phyloP scores from a whole-genome alignment of 192 early-diverging fungal genomes.

The Diversispora epigaea region DNA sequence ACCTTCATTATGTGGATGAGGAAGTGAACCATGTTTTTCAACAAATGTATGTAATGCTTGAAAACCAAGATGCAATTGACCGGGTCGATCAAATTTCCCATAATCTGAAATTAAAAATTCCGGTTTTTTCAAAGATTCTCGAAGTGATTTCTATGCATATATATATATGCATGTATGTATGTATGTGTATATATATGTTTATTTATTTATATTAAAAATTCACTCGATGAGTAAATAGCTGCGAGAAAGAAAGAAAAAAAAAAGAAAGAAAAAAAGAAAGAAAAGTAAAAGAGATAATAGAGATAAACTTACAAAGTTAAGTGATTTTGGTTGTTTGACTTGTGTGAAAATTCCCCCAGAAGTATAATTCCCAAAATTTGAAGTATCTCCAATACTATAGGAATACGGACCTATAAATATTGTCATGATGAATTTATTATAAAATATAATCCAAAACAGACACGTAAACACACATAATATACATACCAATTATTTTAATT shows the following conservation, averaged over 20 bases:
- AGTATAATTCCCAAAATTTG: slow-evolving; percentile 67
- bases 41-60: slow-evolving; percentile 87
- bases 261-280: too few relatives aligned
- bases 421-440: background rate
- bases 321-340: slow-evolving; percentile 88
- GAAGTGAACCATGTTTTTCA: slow-evolving; percentile 66
- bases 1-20: slow-evolving; percentile 80
- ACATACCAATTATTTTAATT: slow-evolving; percentile 74
- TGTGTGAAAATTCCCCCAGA: slow-evolving; percentile 92
- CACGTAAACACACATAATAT: background rate
- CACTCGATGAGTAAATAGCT: background rate
- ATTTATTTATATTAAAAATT: background rate
- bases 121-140: slow-evolving; percentile 74
- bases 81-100: slow-evolving; percentile 97
- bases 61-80: slow-evolving; percentile 89
- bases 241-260: too few relatives aligned
- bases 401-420: slow-evolving; percentile 81
- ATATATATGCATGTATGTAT: background rate
- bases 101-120: slow-evolving; percentile 90
- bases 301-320: slow-evolving; percentile 69
- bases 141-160: slow-evolving; percentile 61
- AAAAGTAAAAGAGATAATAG: too few relatives aligned
- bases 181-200: too few relatives aligned
- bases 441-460: background rate
- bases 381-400: slow-evolving; percentile 94